Percentiles rank a stretch among this genome's conserved stretches.
Evolutionary conservation across 2,329 filamentous ascomycete species (phyloP).

Genomic region (Fusarium verrucosum): DNA sequence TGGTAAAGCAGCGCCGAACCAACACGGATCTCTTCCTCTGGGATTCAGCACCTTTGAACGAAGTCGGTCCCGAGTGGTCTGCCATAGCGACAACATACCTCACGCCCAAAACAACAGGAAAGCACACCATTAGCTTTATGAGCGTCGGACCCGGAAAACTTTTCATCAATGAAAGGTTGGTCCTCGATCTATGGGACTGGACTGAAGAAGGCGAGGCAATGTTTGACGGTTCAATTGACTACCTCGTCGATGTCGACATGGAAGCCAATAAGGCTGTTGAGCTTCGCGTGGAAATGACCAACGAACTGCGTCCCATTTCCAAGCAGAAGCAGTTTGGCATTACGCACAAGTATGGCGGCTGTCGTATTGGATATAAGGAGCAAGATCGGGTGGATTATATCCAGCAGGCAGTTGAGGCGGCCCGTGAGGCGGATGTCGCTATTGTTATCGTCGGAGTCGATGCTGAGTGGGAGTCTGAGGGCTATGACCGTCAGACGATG

Average conservation of each 20-base stretch:
- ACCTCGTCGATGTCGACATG: slow-evolving; percentile 68
- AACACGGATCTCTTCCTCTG: slow-evolving; percentile 76
- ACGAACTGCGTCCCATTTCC: slow-evolving; percentile 68
- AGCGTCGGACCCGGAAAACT: slow-evolving; percentile 72
- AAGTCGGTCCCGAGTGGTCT: slow-evolving; percentile 71
- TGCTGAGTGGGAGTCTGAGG: slow-evolving; percentile 79
- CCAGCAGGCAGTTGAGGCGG: slow-evolving; percentile 70
- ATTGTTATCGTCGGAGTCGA: slow-evolving; percentile 75
- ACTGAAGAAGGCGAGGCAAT: slow-evolving; percentile 74
- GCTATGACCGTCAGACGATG: slow-evolving; percentile 77
- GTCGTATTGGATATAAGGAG: slow-evolving; percentile 76
- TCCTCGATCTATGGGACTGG: slow-evolving; percentile 75
- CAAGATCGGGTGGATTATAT: slow-evolving; percentile 69
- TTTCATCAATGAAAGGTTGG: slow-evolving; percentile 66
- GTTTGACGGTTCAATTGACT: slow-evolving; percentile 74
- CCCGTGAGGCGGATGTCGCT: slow-evolving; percentile 71
- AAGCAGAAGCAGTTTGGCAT: slow-evolving; percentile 67
- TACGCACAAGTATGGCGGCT: slow-evolving; percentile 75
- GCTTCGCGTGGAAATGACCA: slow-evolving; percentile 62
- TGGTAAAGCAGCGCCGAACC: slow-evolving; percentile 65
- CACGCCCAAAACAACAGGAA: slow-evolving; percentile 66
- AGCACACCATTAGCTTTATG: slow-evolving; percentile 73
- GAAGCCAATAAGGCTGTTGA: slow-evolving; percentile 67
- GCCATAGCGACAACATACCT: slow-evolving; percentile 69
- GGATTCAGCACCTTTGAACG: slow-evolving; percentile 70